A percentile compares a stretch with the other conserved stretches of the same genome.
Evolutionary conservation across 495 filamentous ascomycete genomes (phyloP).

Genomic region (Penicillium fimorum): DNA sequence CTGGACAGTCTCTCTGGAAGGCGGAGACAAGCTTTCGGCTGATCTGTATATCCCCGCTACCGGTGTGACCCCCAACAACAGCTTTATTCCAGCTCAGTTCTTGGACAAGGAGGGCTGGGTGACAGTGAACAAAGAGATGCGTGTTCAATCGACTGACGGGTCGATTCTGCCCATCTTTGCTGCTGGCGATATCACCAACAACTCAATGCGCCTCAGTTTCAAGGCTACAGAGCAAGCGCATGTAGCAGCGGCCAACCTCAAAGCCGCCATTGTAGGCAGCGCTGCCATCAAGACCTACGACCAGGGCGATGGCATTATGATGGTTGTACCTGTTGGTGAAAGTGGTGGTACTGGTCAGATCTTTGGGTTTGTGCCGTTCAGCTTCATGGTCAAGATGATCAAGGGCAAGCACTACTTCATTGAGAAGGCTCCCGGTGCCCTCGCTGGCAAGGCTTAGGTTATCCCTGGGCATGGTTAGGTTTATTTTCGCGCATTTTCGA

Average conservation of each 20-base stretch:
- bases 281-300: slow-evolving; percentile 26
- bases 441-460: slow-evolving; percentile 19
- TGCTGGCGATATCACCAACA: slow-evolving; percentile 40
- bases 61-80: slow-evolving; percentile 59
- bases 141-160: slow-evolving; percentile 40
- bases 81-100: slow-evolving; percentile 51
- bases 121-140: slow-evolving; percentile 54
- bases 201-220: slow-evolving; percentile 30
- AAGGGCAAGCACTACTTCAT: slow-evolving; percentile 48
- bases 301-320: slow-evolving; percentile 26
- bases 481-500: background rate
- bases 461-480: background rate
- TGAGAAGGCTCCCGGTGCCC: slow-evolving; percentile 22
- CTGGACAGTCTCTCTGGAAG: slow-evolving; percentile 40
- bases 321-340: slow-evolving; percentile 46
- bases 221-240: slow-evolving; percentile 30
- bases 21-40: slow-evolving; percentile 40
- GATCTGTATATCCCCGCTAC: slow-evolving; percentile 65
- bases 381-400: slow-evolving; percentile 43
- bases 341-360: slow-evolving; percentile 50
- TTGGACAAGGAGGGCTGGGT: slow-evolving; percentile 54
- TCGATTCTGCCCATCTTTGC: slow-evolving; percentile 31
- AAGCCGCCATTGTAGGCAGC: slow-evolving; percentile 28
- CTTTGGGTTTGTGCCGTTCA: slow-evolving; percentile 41
- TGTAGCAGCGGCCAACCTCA: slow-evolving; percentile 35